These are phyloP conservation scores for Aeschynomene evenia DNA, from an alignment of 306 rosid species.

Conservation along the genomic window DNA sequence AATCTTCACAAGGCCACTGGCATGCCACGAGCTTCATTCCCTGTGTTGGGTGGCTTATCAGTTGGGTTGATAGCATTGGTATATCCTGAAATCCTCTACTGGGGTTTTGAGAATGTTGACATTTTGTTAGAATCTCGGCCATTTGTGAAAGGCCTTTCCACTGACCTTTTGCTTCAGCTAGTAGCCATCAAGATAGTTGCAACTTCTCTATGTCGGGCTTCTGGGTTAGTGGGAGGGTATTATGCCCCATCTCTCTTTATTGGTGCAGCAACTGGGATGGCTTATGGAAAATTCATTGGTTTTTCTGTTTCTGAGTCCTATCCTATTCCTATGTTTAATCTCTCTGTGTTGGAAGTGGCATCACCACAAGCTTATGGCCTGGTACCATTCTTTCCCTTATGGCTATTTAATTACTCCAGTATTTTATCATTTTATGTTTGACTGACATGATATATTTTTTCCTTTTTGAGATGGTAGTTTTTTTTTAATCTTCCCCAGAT, in stretches of 20 bases:
- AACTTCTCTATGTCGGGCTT: constrained; percentile 87
- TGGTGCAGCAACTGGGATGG: constrained; percentile 96
- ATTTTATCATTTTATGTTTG: constrained; percentile 22
- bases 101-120: constrained; percentile 97
- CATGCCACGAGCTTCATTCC: constrained; percentile 59
- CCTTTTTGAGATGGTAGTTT: constrained; percentile 9
- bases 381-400: constrained; percentile 50
- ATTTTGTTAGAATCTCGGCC: constrained; percentile 91
- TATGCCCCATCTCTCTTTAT: constrained; percentile 95
- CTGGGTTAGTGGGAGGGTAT: constrained; percentile 94
- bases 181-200: constrained; percentile 76
- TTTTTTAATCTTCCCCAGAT: constrained; percentile 19
- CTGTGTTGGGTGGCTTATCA: constrained; percentile 79
- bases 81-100: constrained; percentile 90
- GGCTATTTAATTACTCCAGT: constrained; percentile 9
- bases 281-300: constrained; percentile 78
- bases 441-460: constrained; percentile 15
- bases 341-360: constrained; percentile 84
- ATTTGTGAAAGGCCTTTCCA: constrained; percentile 65
- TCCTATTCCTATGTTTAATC: constrained; percentile 50
- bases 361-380: constrained; percentile 96
- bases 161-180: constrained; percentile 79
- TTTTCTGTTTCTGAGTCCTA: constrained; percentile 57
- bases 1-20: constrained; percentile 59
- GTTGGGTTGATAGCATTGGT: constrained; percentile 81